Evolutionary conservation across 139 green algal species (phyloP).

Genomic region (Chlamydomonas incerta): DNA sequence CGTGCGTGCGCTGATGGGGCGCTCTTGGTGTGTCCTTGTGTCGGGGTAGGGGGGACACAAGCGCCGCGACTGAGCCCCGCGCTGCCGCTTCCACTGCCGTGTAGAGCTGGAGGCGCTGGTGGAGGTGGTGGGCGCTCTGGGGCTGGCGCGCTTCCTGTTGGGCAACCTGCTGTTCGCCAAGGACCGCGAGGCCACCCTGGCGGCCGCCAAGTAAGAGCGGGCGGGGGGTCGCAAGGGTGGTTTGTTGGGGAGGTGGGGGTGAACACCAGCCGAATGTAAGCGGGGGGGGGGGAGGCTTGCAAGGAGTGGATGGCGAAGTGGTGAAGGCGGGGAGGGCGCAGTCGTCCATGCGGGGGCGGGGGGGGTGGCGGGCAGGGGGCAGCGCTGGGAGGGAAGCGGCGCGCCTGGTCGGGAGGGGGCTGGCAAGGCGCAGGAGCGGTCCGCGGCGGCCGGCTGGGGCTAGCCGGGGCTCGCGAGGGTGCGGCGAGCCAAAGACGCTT

Average conservation of each 20-base stretch:
- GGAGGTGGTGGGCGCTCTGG: slow-evolving; percentile 7
- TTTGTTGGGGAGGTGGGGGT: neutral
- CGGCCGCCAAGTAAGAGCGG: neutral
- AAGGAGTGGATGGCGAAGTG: neutral
- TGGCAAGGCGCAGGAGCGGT: neutral
- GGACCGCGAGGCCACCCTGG: slow-evolving; percentile 15
- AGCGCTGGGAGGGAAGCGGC: neutral
- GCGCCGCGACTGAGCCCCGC: too few species aligned
- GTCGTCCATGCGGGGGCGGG: too few species aligned
- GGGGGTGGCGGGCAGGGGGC: neutral
- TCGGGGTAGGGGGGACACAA: neutral
- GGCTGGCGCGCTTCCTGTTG: neutral
- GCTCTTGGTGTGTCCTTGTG: neutral
- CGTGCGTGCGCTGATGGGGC: too few species aligned
- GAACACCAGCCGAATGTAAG: neutral
- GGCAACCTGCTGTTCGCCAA: slow-evolving; percentile 12
- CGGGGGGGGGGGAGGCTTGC: too few species aligned
- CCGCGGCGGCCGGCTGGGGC: too few species aligned
- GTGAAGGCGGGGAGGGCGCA: too few species aligned
- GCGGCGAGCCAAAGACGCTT: too few species aligned
- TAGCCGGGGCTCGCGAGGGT: too few species aligned
- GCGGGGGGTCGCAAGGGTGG: neutral
- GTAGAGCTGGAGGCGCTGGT: slow-evolving; percentile 19
- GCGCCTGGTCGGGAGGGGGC: too few species aligned
- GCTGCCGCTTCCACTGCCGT: neutral